phyloP scores from a whole-genome alignment of 495 filamentous ascomycete genomes.

The Apiosordaria backusii region DNA sequence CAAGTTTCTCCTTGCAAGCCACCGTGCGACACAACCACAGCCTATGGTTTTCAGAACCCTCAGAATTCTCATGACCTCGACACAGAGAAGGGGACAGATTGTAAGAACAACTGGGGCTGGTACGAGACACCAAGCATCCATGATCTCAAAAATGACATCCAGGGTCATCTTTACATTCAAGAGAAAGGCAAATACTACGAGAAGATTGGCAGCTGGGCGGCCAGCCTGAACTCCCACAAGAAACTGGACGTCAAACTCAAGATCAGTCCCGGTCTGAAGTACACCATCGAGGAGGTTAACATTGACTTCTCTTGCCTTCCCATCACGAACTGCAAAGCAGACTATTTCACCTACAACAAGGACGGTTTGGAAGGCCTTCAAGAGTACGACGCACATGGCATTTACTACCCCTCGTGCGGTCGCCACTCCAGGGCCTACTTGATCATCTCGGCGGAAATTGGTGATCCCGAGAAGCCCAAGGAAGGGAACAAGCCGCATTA shows the following conservation, averaged over 20 bases:
- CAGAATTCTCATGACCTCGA: neutral
- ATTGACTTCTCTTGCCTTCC: neutral
- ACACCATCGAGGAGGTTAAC: neutral
- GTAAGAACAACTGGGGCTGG: constrained; percentile 4
- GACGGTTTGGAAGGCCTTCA: neutral
- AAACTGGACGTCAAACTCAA: constrained; percentile 2
- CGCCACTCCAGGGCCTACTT: neutral
- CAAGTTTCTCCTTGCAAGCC: neutral
- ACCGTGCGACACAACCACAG: neutral
- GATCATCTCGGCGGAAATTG: constrained; percentile 1
- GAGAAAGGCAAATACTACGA: neutral
- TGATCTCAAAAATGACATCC: neutral
- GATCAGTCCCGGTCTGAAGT: constrained; percentile 1
- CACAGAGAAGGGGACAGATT: neutral
- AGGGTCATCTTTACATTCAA: neutral
- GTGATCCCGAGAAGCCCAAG: neutral
- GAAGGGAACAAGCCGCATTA: neutral
- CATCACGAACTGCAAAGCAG: neutral
- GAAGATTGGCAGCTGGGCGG: constrained; percentile 1
- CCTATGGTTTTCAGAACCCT: neutral
- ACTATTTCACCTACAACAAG: neutral
- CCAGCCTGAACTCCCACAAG: neutral
- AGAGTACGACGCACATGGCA: neutral
- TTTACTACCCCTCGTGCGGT: neutral
- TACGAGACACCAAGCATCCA: neutral